Evolutionary conservation across 495 filamentous ascomycete genomes (phyloP).

Genomic region (Neohortaea acidophila): DNA sequence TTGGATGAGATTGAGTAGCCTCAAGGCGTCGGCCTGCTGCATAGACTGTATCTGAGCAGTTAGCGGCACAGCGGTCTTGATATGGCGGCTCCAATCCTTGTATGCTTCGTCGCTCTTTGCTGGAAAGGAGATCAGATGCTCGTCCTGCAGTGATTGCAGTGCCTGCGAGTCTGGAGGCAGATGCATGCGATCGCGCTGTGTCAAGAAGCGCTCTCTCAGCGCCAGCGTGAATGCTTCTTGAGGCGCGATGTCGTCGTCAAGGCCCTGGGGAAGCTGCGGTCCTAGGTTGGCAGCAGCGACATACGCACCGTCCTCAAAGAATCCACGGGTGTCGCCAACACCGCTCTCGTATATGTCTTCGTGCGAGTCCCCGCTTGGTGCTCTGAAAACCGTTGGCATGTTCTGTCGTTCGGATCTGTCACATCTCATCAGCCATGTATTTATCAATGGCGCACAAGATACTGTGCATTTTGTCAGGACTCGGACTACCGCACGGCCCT

Average conservation of each 20-base stretch:
- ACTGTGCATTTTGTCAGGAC: too few species aligned
- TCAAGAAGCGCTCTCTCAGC: slow-evolving; percentile 18
- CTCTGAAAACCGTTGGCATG: slow-evolving; percentile 10
- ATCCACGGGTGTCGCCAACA: slow-evolving; percentile 39
- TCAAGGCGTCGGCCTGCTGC: slow-evolving; percentile 44
- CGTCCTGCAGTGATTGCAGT: slow-evolving; percentile 36
- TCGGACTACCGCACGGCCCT: slow-evolving; percentile 19
- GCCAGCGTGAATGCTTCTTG: slow-evolving; percentile 12
- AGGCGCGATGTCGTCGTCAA: slow-evolving; percentile 1
- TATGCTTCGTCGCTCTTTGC: slow-evolving; percentile 18
- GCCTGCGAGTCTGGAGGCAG: slow-evolving; percentile 35
- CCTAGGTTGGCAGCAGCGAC: slow-evolving; percentile 34
- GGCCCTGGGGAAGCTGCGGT: slow-evolving; percentile 5
- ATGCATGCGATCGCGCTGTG: slow-evolving; percentile 43
- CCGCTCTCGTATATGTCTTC: slow-evolving; percentile 18
- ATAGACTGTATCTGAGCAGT: slow-evolving; percentile 56
- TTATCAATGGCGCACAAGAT: neutral
- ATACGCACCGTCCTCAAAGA: slow-evolving; percentile 59
- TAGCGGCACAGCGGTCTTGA: slow-evolving; percentile 42
- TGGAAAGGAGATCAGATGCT: slow-evolving; percentile 43
- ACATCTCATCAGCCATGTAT: slow-evolving; percentile 12
- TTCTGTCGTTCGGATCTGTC: slow-evolving; percentile 9
- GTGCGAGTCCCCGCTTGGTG: slow-evolving; percentile 1
- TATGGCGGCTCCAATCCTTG: slow-evolving; percentile 36
- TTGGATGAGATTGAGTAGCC: slow-evolving; percentile 32